Base-by-base conservation (phyloP, 129 eudicot genomes). In the Pittosporum tobira region DNA sequence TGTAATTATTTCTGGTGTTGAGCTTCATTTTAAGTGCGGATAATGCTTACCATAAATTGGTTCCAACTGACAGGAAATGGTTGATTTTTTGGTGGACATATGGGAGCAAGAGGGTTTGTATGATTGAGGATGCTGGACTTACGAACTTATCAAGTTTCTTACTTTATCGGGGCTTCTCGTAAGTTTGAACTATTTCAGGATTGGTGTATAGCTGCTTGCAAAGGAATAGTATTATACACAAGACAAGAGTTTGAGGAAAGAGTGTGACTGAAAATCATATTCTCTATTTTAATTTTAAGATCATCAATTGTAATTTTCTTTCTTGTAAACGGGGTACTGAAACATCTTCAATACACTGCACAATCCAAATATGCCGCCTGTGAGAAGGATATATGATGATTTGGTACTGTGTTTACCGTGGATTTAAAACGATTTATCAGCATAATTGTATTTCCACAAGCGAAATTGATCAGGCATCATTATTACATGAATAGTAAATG, bases 81-180 rank as follows among this genome's bases (percentile, higher is more conserved):
- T 84, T 16, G 87, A 74, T 71, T 81, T 88, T 81, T 57, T 88
- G 30, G 94, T 78, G 65, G 84, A 81, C 59, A 58, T 77, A 15
- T 88, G 96, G 95, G 96, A 88, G 79, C 79, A 84, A 24, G 94
- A 81, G 61, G 94, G 94, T 40, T 36, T 81, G 79, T 84, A 88
- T 73, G 88, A 80, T 67, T 87, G 79, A 83, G 26, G 66, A 75
- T 54, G 25, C 34, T 6, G 40, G 10, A 34, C 3, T 29, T 18
- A 24, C 43, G 31, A 19, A 19, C 18, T 18, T 56, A 19, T 2
- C 5, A 31, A n/a, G 45, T 18, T 14, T 30, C 20, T 55, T 31
- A n/a, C 49, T 45, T 31, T 31, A 19, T 30, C n/a, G 11, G 18
- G 20, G 20, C 7, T 38, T 56, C 21, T 56, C 27, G 18, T 0